Evolutionary conservation across 2,329 filamentous ascomycete species (phyloP), one percentile per base, ranked within the genome.

Genomic region (Trichoderma sp.): DNA sequence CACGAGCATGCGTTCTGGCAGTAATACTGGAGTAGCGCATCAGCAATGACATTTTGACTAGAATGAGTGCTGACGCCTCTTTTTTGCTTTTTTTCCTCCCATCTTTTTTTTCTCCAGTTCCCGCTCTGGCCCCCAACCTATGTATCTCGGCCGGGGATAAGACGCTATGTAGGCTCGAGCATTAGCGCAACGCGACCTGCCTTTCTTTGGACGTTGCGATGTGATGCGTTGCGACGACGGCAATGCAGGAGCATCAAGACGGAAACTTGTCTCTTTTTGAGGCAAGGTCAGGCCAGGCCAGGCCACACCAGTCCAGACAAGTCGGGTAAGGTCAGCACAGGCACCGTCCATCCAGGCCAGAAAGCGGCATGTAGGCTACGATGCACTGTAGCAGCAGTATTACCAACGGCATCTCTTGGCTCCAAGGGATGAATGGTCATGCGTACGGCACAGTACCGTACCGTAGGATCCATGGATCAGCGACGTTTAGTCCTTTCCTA

Each of bases 181-280:
- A 64, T 63, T 63, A 53, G 56, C 56, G 35, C 59, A 72, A 35
- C 16, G 29, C 21, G 12, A 63, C 41, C 59, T 71, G 67, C 50
- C 67, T 27, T 60, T 71, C 67, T 71, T 71, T 71, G 31, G 50
- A 71, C 16, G 53, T 35, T 53, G 67, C 31, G 16, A 33, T 59
- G 50, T 31, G 59, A 56, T 69, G 66, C 66, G 59, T 71, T 71
- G 9, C 67, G 50, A 71, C 67, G 14, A 60, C 67, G 67, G 67
- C 67, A 71, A 71, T 71, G 67, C 67, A 60, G 35, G 67, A 56
- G 50, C 50, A 56, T 33, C 62, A 65, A 41, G n/a, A 50, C 41
- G 33, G 53, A 31, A 11, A 38, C 45, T 56, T 68, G 41, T 24
- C 35, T 38, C 63, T 65, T 65, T 56, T 56, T 12, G 50, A 56